These are phyloP conservation scores for Pseudocercospora musae DNA, from an alignment of 2,329 filamentous ascomycete species.

Conservation along the genomic window DNA sequence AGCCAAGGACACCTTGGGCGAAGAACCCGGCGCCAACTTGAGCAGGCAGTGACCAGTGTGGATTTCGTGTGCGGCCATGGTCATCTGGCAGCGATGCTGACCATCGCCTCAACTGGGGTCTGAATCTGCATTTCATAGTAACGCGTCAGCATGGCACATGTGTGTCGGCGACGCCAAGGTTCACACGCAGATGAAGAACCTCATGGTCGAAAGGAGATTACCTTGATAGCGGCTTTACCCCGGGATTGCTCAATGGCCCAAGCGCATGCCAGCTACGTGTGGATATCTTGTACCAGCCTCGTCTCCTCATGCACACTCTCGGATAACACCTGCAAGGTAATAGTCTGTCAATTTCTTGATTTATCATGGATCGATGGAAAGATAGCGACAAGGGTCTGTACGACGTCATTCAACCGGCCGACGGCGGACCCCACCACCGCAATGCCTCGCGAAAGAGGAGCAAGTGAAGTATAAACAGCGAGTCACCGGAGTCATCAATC, in stretches of 20 bases:
- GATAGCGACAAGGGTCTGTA: not conserved
- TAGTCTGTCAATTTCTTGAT: not conserved
- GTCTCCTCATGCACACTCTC: not conserved
- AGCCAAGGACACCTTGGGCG: not conserved
- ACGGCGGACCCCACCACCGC: slow-evolving; percentile 6
- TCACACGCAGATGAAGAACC: not conserved
- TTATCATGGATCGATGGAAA: not conserved
- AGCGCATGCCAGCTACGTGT: not conserved
- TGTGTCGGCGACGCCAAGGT: not conserved
- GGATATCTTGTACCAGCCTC: not conserved
- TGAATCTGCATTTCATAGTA: too few relatives aligned
- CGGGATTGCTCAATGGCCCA: not conserved
- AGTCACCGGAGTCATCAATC: not conserved
- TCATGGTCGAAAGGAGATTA: not conserved
- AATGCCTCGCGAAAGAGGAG: slow-evolving; percentile 4
- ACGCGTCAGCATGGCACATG: too few relatives aligned
- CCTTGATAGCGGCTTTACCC: not conserved
- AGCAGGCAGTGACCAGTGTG: not conserved
- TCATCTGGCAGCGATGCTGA: too few relatives aligned
- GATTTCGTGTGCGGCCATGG: not conserved
- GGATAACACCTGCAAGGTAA: not conserved
- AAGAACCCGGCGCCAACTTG: not conserved
- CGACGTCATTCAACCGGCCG: slow-evolving; percentile 9
- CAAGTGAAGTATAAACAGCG: slow-evolving; percentile 5
- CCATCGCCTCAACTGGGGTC: too few relatives aligned